A percentile compares a stretch with the other conserved stretches of the same genome.
These are phyloP conservation scores for Coffea humblotiana DNA, from an alignment of 305 asterid genomes.

Conservation along the genomic window DNA sequence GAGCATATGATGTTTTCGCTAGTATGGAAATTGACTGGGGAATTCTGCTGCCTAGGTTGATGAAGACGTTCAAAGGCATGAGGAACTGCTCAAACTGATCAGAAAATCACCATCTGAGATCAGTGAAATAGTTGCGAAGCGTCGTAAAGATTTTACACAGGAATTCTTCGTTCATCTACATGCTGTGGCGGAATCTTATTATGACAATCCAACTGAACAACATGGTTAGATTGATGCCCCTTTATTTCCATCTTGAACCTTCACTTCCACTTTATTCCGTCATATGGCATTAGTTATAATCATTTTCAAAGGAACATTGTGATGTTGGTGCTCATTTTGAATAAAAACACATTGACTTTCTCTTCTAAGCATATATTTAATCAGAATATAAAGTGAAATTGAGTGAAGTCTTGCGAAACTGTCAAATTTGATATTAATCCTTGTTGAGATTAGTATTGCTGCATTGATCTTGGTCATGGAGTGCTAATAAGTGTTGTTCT, in stretches of 20 bases:
- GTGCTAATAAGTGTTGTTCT: not conserved
- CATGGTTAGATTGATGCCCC: constrained; percentile 47
- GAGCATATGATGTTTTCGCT: constrained; percentile 1
- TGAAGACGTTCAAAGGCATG: constrained; percentile 77
- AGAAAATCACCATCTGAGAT: constrained; percentile 62
- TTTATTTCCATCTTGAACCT: not conserved
- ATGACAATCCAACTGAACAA: constrained; percentile 74
- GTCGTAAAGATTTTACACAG: constrained; percentile 92
- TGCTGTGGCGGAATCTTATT: constrained; percentile 76
- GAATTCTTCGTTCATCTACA: constrained; percentile 86
- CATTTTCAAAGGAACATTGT: not conserved
- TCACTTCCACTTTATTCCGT: not conserved
- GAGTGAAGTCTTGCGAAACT: not conserved
- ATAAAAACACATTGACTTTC: not conserved
- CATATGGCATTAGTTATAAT: not conserved
- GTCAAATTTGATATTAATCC: not conserved
- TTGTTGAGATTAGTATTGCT: not conserved
- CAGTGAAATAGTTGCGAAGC: constrained; percentile 75
- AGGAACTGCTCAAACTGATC: constrained; percentile 67
- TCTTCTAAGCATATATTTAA: not conserved
- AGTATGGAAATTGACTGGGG: constrained; percentile 24
- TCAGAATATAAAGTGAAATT: not conserved
- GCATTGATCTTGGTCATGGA: not conserved
- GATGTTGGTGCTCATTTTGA: not conserved
- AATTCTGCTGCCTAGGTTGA: constrained; percentile 54